These are phyloP conservation scores for Ceratocystiopsis sp. DNA, from an alignment of 2,329 filamentous ascomycete species.

Conservation along the genomic window DNA sequence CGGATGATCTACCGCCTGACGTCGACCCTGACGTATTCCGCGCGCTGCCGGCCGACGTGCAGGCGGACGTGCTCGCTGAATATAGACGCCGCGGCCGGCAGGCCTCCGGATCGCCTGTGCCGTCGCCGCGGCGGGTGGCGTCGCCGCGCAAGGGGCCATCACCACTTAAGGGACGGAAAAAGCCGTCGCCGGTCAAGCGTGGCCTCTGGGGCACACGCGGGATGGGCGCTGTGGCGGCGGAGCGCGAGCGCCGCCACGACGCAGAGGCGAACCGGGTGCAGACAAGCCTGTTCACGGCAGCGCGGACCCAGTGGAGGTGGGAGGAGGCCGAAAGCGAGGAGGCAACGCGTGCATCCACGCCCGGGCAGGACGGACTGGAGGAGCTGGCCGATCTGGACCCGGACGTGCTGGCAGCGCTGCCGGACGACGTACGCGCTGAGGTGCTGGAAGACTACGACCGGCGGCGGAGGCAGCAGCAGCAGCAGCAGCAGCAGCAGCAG, in stretches of 20 bases:
- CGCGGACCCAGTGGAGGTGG: conserved; percentile 5
- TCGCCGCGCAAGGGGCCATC: conserved; percentile 38
- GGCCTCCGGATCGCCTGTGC: conserved; percentile 40
- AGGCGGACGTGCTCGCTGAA: conserved; percentile 62
- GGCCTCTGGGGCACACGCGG: conserved; percentile 5
- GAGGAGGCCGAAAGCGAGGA: conserved; percentile 10
- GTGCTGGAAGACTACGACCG: conserved; percentile 58
- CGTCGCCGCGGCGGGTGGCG: conserved; percentile 28
- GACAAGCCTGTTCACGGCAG: conserved; percentile 45
- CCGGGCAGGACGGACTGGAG: conserved; percentile 12
- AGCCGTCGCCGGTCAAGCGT: conserved; percentile 1
- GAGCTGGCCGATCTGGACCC: conserved; percentile 39
- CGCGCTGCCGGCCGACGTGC: conserved; percentile 71
- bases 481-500: conserved; percentile 3
- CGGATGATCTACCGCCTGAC: conserved; percentile 45
- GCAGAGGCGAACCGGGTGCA: conserved; percentile 48
- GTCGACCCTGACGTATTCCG: conserved; percentile 73
- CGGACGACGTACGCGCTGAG: conserved; percentile 63
- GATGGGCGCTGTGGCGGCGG: neutral
- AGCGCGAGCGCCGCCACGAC: conserved; percentile 32
- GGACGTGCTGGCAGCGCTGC: conserved; percentile 66
- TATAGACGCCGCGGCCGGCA: conserved; percentile 33
- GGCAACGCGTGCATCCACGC: conserved; percentile 11
- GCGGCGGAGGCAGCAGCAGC: conserved; percentile 18
- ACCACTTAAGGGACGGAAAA: conserved; percentile 18